Percentiles rank a stretch among this genome's conserved stretches.
Evolutionary conservation across 176 grass and related monocot species (phyloP).

Genomic region (Urochloa ruziziensis): DNA sequence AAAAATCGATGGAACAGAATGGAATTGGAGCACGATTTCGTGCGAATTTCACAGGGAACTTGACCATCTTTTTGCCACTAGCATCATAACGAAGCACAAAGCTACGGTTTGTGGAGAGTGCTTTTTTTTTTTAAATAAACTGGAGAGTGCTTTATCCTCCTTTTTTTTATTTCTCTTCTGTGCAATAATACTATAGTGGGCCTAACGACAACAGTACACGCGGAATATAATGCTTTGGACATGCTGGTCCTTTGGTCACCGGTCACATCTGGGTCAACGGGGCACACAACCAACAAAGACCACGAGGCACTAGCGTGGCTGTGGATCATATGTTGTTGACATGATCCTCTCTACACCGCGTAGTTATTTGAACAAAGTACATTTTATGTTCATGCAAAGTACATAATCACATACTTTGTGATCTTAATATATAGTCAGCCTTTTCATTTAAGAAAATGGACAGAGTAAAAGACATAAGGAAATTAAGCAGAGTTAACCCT

Average conservation of each 20-base stretch:
- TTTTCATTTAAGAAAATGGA: not conserved
- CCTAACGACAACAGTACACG: not conserved
- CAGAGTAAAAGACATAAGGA: not conserved
- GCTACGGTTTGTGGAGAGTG: too few species aligned
- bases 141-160: not conserved
- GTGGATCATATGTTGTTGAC: not conserved
- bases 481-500: not conserved
- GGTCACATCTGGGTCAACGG: conserved; percentile 1
- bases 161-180: not conserved
- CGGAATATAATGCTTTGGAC: conserved; percentile 12
- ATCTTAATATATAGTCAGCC: not conserved
- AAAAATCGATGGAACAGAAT: too few species aligned
- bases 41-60: not conserved
- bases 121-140: too few species aligned
- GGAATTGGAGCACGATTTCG: not conserved
- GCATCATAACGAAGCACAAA: not conserved
- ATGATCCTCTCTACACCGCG: not conserved
- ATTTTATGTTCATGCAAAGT: not conserved
- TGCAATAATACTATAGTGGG: not conserved
- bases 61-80: not conserved
- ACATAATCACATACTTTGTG: not conserved
- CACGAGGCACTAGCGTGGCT: not conserved
- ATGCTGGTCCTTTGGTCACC: conserved; percentile 10
- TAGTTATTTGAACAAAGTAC: not conserved
- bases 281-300: conserved; percentile 10